phyloP scores from a whole-genome alignment of 2,329 filamentous ascomycete genomes.

The Arachnomyces sp. region DNA sequence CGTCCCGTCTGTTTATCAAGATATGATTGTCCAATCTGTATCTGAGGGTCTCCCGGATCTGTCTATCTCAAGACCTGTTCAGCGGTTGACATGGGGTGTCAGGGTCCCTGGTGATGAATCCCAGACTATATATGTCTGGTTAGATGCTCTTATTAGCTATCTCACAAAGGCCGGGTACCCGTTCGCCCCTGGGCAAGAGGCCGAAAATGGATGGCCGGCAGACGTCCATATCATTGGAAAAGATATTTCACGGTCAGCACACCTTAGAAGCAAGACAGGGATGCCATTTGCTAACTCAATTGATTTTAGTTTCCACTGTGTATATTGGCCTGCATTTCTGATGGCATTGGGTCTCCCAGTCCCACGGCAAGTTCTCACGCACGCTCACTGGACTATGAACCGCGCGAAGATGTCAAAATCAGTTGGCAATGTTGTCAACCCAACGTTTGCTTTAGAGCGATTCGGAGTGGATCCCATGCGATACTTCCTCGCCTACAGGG shows the following conservation, averaged over 20 bases:
- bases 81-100: conserved; percentile 79
- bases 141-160: conserved; percentile 94
- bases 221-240: conserved; percentile 92
- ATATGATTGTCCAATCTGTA: conserved; percentile 71
- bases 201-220: conserved; percentile 70
- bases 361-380: conserved; percentile 72
- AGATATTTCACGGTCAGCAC: conserved; percentile 66
- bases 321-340: conserved; percentile 96
- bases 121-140: conserved; percentile 97
- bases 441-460: conserved; percentile 79
- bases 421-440: conserved; percentile 88
- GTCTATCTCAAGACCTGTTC: conserved; percentile 74
- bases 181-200: conserved; percentile 54
- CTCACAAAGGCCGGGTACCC: conserved; percentile 81
- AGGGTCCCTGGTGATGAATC: conserved; percentile 71
- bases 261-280: conserved; percentile 2
- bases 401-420: conserved; percentile 95
- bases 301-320: conserved; percentile 64
- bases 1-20: conserved; percentile 61
- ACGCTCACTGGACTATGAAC: conserved; percentile 93
- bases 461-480: conserved; percentile 84
- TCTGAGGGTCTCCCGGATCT: conserved; percentile 71
- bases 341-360: conserved; percentile 75
- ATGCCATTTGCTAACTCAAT: conserved; percentile 13
- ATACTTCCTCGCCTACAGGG: conserved; percentile 77